Evolutionary conservation across 2,329 filamentous ascomycete species (phyloP).

Genomic region (Clonostachys rosea): DNA sequence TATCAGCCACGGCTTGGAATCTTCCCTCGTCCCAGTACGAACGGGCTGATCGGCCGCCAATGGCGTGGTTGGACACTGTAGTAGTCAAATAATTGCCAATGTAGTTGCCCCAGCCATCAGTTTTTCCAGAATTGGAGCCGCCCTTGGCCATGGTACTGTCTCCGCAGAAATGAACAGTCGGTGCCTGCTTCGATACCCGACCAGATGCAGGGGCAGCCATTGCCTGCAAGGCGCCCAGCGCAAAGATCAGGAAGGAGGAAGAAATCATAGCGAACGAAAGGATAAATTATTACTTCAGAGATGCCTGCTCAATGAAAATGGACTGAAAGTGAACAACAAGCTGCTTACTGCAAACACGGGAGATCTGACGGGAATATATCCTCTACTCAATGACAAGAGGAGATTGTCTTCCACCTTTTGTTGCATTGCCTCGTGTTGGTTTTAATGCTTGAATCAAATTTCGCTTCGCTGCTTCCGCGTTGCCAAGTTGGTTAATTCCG

Average conservation of each 20-base stretch:
- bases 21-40: conserved; percentile 63
- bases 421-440: no score
- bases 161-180: conserved; percentile 50
- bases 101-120: conserved; percentile 59
- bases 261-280: conserved; percentile 29
- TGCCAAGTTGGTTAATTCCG: no score
- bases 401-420: no score
- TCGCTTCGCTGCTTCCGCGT: no score
- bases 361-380: no score
- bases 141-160: conserved; percentile 57
- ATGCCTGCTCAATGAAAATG: no score
- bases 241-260: conserved; percentile 7
- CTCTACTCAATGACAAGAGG: no score
- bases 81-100: conserved; percentile 41
- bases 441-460: no score
- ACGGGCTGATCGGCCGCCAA: conserved; percentile 61
- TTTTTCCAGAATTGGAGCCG: conserved; percentile 31
- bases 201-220: conserved; percentile 1
- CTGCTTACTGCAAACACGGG: no score
- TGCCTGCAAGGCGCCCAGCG: conserved; percentile 7
- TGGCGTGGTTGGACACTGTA: conserved; percentile 55
- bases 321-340: no score
- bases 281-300: no score
- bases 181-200: no score
- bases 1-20: conserved; percentile 51